These are phyloP conservation scores for Pythium insidiosum DNA, from an alignment of 352 stramenopile genomes.

Conservation along the genomic window DNA sequence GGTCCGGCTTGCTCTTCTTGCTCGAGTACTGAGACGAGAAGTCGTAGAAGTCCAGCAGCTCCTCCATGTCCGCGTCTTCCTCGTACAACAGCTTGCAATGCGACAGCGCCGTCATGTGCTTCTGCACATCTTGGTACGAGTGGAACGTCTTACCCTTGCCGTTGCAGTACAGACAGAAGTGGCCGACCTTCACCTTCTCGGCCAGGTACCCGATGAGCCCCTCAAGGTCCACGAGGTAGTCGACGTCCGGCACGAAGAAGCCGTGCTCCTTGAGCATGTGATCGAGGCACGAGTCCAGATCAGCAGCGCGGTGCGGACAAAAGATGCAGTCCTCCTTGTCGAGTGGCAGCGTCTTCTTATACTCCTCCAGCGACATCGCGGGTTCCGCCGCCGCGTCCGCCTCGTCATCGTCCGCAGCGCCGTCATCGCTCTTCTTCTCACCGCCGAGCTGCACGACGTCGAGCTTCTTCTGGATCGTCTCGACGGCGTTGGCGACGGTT, in stretches of 20 bases:
- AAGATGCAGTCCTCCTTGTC: slow-evolving; percentile 84
- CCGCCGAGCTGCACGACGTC: slow-evolving; percentile 30
- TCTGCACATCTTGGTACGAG: slow-evolving; percentile 85
- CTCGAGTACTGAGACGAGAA: slow-evolving; percentile 78
- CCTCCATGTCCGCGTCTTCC: slow-evolving; percentile 83
- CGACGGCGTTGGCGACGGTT: slow-evolving; percentile 27
- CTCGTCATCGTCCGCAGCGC: slow-evolving; percentile 26
- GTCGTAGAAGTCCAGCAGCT: slow-evolving; percentile 89
- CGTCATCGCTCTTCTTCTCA: slow-evolving; percentile 11
- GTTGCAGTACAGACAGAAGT: slow-evolving; percentile 95
- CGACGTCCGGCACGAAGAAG: slow-evolving; percentile 94
- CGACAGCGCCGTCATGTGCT: slow-evolving; percentile 92
- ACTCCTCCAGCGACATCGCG: slow-evolving; percentile 62
- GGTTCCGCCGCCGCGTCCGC: slow-evolving; percentile 39
- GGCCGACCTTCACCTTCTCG: slow-evolving; percentile 94
- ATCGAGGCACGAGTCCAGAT: slow-evolving; percentile 65
- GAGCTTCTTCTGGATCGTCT: slow-evolving; percentile 66
- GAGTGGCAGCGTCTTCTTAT: slow-evolving; percentile 64
- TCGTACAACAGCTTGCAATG: slow-evolving; percentile 91
- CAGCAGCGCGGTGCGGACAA: slow-evolving; percentile 43
- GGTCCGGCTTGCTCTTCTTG: slow-evolving; percentile 21
- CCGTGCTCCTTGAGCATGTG: slow-evolving; percentile 93
- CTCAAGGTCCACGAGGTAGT: slow-evolving; percentile 88
- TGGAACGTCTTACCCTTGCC: slow-evolving; percentile 86
- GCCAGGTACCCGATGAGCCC: slow-evolving; percentile 90